Conservation (phyloP, 495 filamentous ascomycete genomes). For the Cudoniella acicularis region DNA sequence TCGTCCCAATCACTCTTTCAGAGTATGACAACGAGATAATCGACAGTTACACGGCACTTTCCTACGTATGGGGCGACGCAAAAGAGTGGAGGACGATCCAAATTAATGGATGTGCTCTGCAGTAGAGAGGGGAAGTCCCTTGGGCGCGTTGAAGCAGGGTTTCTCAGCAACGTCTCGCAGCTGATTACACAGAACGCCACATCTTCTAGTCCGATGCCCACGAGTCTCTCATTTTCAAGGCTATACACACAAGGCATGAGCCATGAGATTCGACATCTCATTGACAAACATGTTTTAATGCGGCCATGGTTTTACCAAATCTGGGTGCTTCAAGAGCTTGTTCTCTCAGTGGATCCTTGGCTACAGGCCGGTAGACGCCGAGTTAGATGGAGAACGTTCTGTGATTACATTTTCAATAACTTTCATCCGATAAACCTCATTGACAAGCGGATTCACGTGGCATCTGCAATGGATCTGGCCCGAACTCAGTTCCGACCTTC, state of each 20-base stretch:
- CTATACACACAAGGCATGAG: no score
- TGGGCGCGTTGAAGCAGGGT: no score
- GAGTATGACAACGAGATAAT: constrained; percentile 7
- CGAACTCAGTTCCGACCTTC: neutral
- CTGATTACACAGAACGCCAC: no score
- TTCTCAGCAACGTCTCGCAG: no score
- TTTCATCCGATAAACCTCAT: no score
- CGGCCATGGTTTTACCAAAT: constrained; percentile 20
- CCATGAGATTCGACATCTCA: no score
- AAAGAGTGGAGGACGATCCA: neutral
- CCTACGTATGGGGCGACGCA: constrained; percentile 15
- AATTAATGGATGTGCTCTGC: neutral
- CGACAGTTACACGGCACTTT: constrained; percentile 11
- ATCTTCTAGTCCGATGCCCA: no score
- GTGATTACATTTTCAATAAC: neutral
- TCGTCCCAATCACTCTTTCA: constrained; percentile 20
- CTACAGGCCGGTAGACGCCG: constrained; percentile 15
- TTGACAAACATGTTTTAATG: no score
- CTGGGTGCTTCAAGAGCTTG: constrained; percentile 26
- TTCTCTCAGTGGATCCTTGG: constrained; percentile 15
- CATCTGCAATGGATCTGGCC: neutral
- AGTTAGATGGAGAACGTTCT: constrained; percentile 13
- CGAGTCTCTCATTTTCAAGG: no score
- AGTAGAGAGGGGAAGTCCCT: no score
- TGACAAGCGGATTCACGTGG: neutral